These are phyloP conservation scores for Diaporthe nobilis DNA, from an alignment of 2,329 filamentous ascomycete species.

Conservation along the genomic window DNA sequence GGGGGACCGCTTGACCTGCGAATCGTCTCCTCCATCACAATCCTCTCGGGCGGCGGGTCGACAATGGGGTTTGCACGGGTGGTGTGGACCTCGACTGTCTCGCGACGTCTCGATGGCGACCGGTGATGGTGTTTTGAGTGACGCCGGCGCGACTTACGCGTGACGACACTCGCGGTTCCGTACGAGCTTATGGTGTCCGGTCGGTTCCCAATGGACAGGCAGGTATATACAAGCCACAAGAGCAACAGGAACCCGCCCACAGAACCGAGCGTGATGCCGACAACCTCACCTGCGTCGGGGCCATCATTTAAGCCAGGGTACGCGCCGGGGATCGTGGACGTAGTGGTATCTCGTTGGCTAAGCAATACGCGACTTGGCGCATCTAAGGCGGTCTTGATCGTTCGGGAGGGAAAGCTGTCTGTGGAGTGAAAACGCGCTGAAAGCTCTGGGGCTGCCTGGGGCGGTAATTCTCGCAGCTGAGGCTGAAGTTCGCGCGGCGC, in stretches of 20 bases:
- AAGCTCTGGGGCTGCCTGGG: slow-evolving; percentile 19
- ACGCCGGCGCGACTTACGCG: slow-evolving; percentile 44
- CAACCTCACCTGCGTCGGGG: slow-evolving; percentile 54
- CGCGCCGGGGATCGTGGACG: slow-evolving; percentile 49
- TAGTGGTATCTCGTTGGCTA: slow-evolving; percentile 43
- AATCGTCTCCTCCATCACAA: slow-evolving; percentile 49
- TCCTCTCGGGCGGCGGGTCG: slow-evolving; percentile 42
- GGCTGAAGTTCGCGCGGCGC: slow-evolving; percentile 20
- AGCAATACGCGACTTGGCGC: slow-evolving; percentile 41
- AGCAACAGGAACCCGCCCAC: slow-evolving; percentile 59
- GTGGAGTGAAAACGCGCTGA: slow-evolving; percentile 21
- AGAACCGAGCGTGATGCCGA: slow-evolving; percentile 56
- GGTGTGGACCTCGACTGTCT: slow-evolving; percentile 49
- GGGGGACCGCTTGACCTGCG: slow-evolving; percentile 42
- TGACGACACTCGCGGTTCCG: slow-evolving; percentile 45
- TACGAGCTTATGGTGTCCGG: slow-evolving; percentile 41
- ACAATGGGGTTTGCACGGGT: slow-evolving; percentile 5
- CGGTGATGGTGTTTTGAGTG: slow-evolving; percentile 43
- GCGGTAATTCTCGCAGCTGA: slow-evolving; percentile 33
- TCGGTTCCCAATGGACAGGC: slow-evolving; percentile 50
- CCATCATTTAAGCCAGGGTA: slow-evolving; percentile 49
- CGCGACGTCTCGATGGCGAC: slow-evolving; percentile 41
- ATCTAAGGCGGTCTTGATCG: slow-evolving; percentile 32
- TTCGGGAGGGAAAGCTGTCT: slow-evolving; percentile 22
- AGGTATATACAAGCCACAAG: slow-evolving; percentile 52